Percentiles rank a stretch among this genome's conserved stretches.
These are phyloP conservation scores for Rosa hybrid DNA, from an alignment of 331 rosid species.

Conservation along the genomic window DNA sequence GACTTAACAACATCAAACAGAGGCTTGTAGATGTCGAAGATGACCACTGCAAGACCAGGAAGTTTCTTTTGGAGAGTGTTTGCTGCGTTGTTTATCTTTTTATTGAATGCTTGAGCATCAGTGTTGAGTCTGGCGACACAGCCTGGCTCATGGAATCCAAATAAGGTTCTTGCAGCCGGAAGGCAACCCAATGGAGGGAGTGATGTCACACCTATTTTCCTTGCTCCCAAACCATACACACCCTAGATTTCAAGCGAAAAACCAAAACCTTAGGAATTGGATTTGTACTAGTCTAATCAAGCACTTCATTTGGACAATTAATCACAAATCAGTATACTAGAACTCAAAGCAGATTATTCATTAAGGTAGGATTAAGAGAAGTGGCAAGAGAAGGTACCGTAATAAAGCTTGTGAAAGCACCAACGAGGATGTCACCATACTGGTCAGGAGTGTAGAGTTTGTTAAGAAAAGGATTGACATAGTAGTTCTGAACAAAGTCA, in stretches of 20 bases:
- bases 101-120: slow-evolving; percentile 79
- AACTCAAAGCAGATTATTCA: neutral
- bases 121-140: slow-evolving; percentile 72
- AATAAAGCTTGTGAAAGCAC: slow-evolving; percentile 53
- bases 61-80: slow-evolving; percentile 67
- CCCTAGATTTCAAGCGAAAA: slow-evolving; percentile 40
- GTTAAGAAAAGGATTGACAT: slow-evolving; percentile 73
- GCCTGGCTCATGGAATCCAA: slow-evolving; percentile 61
- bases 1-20: slow-evolving; percentile 56
- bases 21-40: slow-evolving; percentile 79
- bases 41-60: slow-evolving; percentile 66
- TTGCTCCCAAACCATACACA: slow-evolving; percentile 76
- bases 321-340: neutral
- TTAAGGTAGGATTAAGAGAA: neutral
- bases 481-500: slow-evolving; percentile 89
- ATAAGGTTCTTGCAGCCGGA: slow-evolving; percentile 70
- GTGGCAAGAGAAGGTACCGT: slow-evolving; percentile 42
- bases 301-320: neutral
- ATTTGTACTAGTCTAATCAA: neutral
- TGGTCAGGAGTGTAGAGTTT: slow-evolving; percentile 64
- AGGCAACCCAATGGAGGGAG: slow-evolving; percentile 93
- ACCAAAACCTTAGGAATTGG: neutral
- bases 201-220: slow-evolving; percentile 91
- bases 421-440: slow-evolving; percentile 58
- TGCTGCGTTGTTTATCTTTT: slow-evolving; percentile 69